Percentiles rank a stretch among this genome's conserved stretches.
phyloP scores from a whole-genome alignment of 2,329 filamentous ascomycete species.

The Alternaria gansuensis region DNA sequence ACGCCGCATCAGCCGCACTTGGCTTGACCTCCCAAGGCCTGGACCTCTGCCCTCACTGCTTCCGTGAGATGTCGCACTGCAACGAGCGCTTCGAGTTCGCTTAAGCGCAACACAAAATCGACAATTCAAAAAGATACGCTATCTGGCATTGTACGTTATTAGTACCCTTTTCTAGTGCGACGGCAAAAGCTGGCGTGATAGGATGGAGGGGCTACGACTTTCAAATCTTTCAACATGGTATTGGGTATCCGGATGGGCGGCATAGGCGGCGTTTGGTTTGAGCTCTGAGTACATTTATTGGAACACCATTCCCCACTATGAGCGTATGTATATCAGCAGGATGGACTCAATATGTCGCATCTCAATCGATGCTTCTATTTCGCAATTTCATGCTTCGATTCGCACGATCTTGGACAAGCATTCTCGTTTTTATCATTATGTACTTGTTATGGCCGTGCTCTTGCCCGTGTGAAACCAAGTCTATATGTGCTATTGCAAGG shows the following conservation, averaged over 20 bases:
- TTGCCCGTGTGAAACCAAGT: too few relatives aligned
- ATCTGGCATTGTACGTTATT: not conserved
- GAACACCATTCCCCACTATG: slow-evolving; percentile 18
- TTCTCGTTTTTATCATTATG: too few relatives aligned
- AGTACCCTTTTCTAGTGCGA: not conserved
- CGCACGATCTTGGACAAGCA: too few relatives aligned
- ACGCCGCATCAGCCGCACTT: slow-evolving; percentile 33
- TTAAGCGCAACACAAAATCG: slow-evolving; percentile 7
- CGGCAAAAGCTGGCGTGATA: not conserved
- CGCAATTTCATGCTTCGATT: not conserved
- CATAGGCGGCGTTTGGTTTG: slow-evolving; percentile 12
- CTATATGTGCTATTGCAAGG: too few relatives aligned
- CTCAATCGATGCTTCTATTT: slow-evolving; percentile 5
- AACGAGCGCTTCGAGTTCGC: slow-evolving; percentile 39
- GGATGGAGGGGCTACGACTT: slow-evolving; percentile 6
- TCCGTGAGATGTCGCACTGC: slow-evolving; percentile 40
- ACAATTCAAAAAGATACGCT: too few relatives aligned
- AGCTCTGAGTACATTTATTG: not conserved
- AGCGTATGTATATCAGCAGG: not conserved
- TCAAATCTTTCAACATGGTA: slow-evolving; percentile 5
- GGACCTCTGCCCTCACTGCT: slow-evolving; percentile 42
- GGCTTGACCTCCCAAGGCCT: slow-evolving; percentile 32
- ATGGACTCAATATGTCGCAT: slow-evolving; percentile 10
- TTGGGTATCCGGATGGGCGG: not conserved
- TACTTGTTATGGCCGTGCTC: too few relatives aligned